phyloP scores from a whole-genome alignment of 129 eudicot genomes.

The Helichrysum umbraculigerum region DNA sequence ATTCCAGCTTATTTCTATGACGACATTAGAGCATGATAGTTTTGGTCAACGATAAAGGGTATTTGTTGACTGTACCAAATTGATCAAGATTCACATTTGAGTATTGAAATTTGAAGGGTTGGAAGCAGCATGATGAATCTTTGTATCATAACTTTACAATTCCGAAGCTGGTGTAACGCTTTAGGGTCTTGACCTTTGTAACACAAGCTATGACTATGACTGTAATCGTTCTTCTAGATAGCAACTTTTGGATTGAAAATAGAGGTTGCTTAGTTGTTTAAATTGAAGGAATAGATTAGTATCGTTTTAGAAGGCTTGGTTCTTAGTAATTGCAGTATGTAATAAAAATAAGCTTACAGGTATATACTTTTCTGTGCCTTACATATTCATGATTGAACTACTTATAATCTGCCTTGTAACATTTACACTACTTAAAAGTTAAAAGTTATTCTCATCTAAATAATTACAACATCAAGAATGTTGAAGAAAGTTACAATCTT shows the following conservation, averaged over 20 bases:
- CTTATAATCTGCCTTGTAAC: too few relatives aligned
- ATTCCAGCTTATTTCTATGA: conserved; percentile 53
- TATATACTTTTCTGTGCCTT: too few relatives aligned
- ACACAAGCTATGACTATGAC: neutral
- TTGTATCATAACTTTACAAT: neutral
- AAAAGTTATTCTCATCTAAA: too few relatives aligned
- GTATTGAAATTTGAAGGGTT: neutral
- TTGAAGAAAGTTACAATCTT: too few relatives aligned
- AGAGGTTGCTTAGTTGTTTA: neutral
- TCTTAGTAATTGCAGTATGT: too few relatives aligned
- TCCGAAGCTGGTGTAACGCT: neutral
- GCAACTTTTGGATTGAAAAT: neutral
- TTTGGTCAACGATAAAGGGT: neutral
- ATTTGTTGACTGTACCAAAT: neutral
- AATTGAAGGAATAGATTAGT: neutral
- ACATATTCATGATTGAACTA: too few relatives aligned
- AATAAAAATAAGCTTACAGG: too few relatives aligned
- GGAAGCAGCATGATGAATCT: conserved; percentile 18
- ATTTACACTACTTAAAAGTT: too few relatives aligned
- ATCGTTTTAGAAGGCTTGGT: neutral
- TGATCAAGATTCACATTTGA: conserved; percentile 17
- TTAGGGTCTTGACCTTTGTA: neutral
- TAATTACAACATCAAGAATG: too few relatives aligned
- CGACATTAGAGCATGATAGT: conserved; percentile 24
- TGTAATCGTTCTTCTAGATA: neutral